Percentiles rank a stretch among this genome's conserved stretches.
Conservation (phyloP, 208 protist genomes). For the Herpetomonas tarakana region DNA sequence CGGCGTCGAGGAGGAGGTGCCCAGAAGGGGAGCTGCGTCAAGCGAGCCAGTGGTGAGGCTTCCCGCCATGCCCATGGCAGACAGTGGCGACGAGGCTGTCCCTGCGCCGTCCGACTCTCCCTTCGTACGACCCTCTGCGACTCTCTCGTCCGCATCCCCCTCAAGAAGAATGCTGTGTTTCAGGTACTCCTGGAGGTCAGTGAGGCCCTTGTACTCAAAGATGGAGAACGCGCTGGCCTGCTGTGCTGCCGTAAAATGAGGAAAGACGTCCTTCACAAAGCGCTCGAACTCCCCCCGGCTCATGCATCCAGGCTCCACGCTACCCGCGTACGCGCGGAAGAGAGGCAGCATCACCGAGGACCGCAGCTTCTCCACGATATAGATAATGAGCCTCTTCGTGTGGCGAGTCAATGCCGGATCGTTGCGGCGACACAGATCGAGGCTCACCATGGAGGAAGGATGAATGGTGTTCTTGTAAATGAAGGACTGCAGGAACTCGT, state of each 20-base stretch:
- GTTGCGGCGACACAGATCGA: slow-evolving; percentile 20
- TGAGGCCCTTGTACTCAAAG: slow-evolving; percentile 61
- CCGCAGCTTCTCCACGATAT: slow-evolving; percentile 50
- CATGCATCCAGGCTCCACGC: slow-evolving; percentile 29
- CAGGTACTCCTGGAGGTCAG: slow-evolving; percentile 39
- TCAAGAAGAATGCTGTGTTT: background rate
- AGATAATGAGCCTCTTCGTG: slow-evolving; percentile 56
- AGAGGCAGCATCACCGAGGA: slow-evolving; percentile 55
- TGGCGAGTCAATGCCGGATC: slow-evolving; percentile 49
- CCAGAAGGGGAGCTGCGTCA: no score
- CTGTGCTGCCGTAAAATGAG: slow-evolving; percentile 38
- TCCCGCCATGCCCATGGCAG: no score
- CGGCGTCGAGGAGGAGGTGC: no score
- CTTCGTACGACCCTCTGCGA: no score
- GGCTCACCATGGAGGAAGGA: slow-evolving; percentile 37
- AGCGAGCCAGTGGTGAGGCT: no score
- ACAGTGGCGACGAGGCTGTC: no score
- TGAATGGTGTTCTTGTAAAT: slow-evolving; percentile 52
- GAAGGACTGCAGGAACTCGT: slow-evolving; percentile 54
- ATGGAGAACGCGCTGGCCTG: slow-evolving; percentile 48
- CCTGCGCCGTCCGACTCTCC: no score
- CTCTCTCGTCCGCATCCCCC: no score
- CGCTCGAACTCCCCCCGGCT: slow-evolving; percentile 35
- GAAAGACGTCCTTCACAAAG: slow-evolving; percentile 61
- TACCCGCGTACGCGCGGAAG: slow-evolving; percentile 49